phyloP scores from a whole-genome alignment of 257 asterid species.

The Solanum paucissectum region DNA sequence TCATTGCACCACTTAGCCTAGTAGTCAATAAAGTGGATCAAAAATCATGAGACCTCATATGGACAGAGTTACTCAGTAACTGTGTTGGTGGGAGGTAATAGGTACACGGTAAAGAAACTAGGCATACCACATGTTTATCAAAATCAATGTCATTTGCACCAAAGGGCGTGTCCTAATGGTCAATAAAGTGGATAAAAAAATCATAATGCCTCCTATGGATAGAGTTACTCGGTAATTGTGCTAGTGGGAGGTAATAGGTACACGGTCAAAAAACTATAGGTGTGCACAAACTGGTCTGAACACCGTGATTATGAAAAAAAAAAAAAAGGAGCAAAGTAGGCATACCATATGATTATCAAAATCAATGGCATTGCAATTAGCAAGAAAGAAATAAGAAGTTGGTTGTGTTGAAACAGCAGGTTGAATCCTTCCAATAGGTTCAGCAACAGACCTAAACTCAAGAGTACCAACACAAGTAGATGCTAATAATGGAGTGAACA shows the following conservation, averaged over 20 bases:
- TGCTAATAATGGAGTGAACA: conserved; percentile 90
- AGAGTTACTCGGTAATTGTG: background rate
- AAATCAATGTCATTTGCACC: background rate
- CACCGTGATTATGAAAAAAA: background rate
- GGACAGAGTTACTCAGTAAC: background rate
- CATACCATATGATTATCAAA: conserved; percentile 61
- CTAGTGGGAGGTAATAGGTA: background rate
- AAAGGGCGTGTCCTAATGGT: background rate
- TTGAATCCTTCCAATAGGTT: conserved; percentile 87
- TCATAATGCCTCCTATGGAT: background rate
- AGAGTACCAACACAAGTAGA: conserved; percentile 99
- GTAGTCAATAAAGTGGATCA: too few relatives aligned
- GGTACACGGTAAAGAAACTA: background rate
- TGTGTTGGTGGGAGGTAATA: background rate
- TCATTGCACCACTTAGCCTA: conserved; percentile 19
- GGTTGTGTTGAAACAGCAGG: conserved; percentile 90
- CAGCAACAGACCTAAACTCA: conserved; percentile 96
- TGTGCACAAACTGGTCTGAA: background rate
- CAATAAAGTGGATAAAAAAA: background rate
- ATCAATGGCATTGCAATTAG: conserved; percentile 68
- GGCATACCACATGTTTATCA: background rate
- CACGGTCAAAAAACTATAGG: background rate
- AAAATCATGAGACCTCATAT: background rate
- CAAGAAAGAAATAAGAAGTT: conserved; percentile 78
- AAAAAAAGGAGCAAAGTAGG: background rate